Conservation (phyloP, 164 flowering plant species). For the Litsea cubeba region DNA sequence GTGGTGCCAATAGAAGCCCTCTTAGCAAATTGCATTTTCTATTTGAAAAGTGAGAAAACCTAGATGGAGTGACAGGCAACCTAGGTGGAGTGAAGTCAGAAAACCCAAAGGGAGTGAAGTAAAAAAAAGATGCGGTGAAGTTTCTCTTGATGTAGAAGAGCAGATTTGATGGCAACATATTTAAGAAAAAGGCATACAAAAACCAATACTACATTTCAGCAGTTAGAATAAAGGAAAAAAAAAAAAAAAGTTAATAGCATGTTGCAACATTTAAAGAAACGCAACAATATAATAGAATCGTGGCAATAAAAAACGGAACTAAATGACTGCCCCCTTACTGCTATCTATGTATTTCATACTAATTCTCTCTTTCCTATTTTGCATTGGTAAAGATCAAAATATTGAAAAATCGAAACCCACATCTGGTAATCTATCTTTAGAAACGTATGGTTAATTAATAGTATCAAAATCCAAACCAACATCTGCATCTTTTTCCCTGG, state of each 20-base stretch:
- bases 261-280: slow-evolving; percentile 20
- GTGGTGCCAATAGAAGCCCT: no score
- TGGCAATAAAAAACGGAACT: slow-evolving; percentile 6
- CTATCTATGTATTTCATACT: not conserved
- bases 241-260: not conserved
- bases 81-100: slow-evolving; percentile 25
- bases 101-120: slow-evolving; percentile 15
- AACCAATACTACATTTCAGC: not conserved
- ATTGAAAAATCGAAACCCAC: slow-evolving; percentile 6
- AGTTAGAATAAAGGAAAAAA: slow-evolving; percentile 1
- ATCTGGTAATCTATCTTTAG: slow-evolving; percentile 9
- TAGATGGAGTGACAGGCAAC: not conserved
- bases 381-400: slow-evolving; percentile 7
- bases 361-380: slow-evolving; percentile 7
- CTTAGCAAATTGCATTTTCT: no score
- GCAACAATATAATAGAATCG: not conserved
- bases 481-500: slow-evolving; percentile 12
- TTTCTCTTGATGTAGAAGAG: not conserved
- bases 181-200: not conserved
- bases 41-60: not conserved
- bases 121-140: slow-evolving; percentile 18
- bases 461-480: slow-evolving; percentile 13
- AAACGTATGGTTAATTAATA: not conserved
- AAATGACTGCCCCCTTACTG: not conserved
- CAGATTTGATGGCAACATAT: not conserved